Evolutionary conservation across 768 basidiomycete species (phyloP), one percentile per base, ranked within the genome.

Genomic region (Mrakia gelida): DNA sequence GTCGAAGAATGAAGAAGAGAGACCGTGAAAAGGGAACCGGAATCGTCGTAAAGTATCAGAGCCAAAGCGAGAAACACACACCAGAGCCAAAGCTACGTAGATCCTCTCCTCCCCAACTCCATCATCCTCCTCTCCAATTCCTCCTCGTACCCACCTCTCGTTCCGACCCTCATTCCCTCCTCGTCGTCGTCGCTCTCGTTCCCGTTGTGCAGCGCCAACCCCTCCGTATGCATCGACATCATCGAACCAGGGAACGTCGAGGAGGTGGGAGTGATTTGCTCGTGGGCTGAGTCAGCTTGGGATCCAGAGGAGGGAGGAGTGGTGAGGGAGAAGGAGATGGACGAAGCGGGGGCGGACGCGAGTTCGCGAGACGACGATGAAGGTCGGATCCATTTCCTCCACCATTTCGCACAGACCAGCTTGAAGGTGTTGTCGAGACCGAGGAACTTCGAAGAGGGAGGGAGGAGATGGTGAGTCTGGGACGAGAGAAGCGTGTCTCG

Each of bases 371-470:
- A 34, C 3, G 67, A 11, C 4, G 34, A 38, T 7, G 41, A 18
- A 7, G 76, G 76, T 43, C 68, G 71, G 59, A 77, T 52, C 59
- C 59, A 77, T 18, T 10, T 62, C 10, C 76, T 54, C 76, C 76
- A 77, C 38, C 23, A 77, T 18, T 59, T 54, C 1, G 41, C 18
- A 30, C 76, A 77, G 26, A 43, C n/a, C 28, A 62, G 10, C 45
- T 77, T 77, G 70, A 77, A 21, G 16, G 70, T 11, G 7, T 61
- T 71, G 43, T 77, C 70, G 15, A 71, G n/a, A 23, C 76, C 76
- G 56, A 77, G 76, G 70, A 56, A 71, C 59, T 76, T 10, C 1
- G 3, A 10, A 16, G 18, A 49, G 9, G 56, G 23, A 26, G 28
- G 18, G 21, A 32, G 9, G 7, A 9, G 34, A 15, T 45, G 45